Conservation (phyloP, 2,329 filamentous ascomycete species). For the Coniochaeta sp. region DNA sequence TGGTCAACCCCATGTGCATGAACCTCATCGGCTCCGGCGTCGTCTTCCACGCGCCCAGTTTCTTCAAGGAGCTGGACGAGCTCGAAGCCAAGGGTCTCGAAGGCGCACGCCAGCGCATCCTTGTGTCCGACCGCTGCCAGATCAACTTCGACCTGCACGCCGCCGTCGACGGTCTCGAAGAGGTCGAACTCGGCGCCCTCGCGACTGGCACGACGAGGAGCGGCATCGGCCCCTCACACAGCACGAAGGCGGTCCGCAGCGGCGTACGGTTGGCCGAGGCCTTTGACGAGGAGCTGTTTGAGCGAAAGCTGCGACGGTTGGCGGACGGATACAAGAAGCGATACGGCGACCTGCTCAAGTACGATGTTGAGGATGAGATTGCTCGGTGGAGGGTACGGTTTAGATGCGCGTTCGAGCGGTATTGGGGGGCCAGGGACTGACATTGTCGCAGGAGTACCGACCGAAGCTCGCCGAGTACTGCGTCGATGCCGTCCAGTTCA, state of each 20-base stretch:
- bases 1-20: slow-evolving; percentile 61
- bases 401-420: background rate
- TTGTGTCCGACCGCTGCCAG: slow-evolving; percentile 51
- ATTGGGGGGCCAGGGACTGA: background rate
- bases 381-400: slow-evolving; percentile 8
- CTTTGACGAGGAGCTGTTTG: slow-evolving; percentile 59
- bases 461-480: slow-evolving; percentile 50
- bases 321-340: slow-evolving; percentile 58
- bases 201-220: slow-evolving; percentile 29
- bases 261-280: slow-evolving; percentile 61
- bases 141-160: slow-evolving; percentile 55
- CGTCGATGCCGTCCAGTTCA: slow-evolving; percentile 59
- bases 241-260: slow-evolving; percentile 31
- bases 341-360: slow-evolving; percentile 46
- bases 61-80: slow-evolving; percentile 55
- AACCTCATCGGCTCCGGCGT: slow-evolving; percentile 68
- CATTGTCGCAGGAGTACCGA: slow-evolving; percentile 50
- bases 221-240: slow-evolving; percentile 12
- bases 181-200: slow-evolving; percentile 31
- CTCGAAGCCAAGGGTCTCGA: slow-evolving; percentile 49
- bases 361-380: slow-evolving; percentile 65
- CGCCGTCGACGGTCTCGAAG: slow-evolving; percentile 58
- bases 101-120: slow-evolving; percentile 46
- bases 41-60: slow-evolving; percentile 52
- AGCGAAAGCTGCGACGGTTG: slow-evolving; percentile 55